Evolutionary conservation across 2,329 filamentous ascomycete genomes (phyloP).

Genomic region (Trichoderma pleuroti): DNA sequence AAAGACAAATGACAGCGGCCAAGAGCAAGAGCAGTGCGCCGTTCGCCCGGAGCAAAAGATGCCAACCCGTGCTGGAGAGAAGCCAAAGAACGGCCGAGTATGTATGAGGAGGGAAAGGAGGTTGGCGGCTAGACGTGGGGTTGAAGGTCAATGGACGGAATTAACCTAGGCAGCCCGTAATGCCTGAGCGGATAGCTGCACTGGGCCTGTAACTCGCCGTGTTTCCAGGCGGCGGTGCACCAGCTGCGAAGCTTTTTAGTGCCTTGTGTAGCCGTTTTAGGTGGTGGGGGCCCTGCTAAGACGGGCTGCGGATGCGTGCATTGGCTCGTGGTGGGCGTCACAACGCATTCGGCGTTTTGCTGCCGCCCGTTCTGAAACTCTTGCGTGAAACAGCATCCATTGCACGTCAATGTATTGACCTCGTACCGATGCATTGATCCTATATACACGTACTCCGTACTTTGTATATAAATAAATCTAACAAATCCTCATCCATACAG

Average conservation of each 20-base stretch:
- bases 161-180: no score
- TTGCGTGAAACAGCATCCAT: background rate
- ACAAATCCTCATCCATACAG: background rate
- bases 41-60: background rate
- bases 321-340: background rate
- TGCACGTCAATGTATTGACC: background rate
- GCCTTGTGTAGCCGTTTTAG: background rate
- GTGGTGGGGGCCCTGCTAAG: background rate
- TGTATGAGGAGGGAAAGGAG: slow-evolving; percentile 10
- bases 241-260: background rate
- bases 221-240: background rate
- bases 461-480: background rate
- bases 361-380: background rate
- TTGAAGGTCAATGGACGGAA: background rate
- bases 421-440: background rate
- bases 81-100: background rate
- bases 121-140: slow-evolving; percentile 17
- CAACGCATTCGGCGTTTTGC: background rate
- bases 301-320: background rate
- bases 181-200: no score
- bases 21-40: background rate
- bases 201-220: slow-evolving; percentile 3
- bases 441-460: no score
- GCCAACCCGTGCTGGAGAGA: background rate
- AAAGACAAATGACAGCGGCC: background rate